Conservation (phyloP, 345 rosid genomes). For the Pugionium dolabratum region DNA sequence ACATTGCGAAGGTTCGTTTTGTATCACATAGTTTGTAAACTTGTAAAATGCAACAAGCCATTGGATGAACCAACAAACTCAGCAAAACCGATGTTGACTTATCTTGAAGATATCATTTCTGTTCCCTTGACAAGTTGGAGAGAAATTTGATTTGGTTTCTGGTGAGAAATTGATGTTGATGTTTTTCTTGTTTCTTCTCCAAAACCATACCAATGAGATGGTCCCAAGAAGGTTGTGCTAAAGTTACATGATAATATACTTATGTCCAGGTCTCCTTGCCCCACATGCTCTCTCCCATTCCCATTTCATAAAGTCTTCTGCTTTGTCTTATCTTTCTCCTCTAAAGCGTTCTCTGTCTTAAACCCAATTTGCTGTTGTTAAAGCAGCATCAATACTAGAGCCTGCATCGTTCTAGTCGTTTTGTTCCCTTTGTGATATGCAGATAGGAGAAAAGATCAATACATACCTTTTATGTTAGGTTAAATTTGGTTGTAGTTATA, state of each 20-base stretch:
- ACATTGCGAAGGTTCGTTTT: slow-evolving; percentile 30
- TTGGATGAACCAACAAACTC: slow-evolving; percentile 25
- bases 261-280: slow-evolving; percentile 28
- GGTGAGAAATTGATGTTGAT: slow-evolving; percentile 36
- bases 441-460: too few species aligned
- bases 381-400: slow-evolving; percentile 10
- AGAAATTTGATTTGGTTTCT: slow-evolving; percentile 34
- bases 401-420: too few species aligned
- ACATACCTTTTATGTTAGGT: too few species aligned
- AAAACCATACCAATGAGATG: slow-evolving; percentile 21
- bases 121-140: slow-evolving; percentile 1
- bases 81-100: neutral
- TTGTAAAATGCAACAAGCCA: slow-evolving; percentile 31
- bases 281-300: slow-evolving; percentile 33
- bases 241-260: slow-evolving; percentile 24
- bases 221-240: slow-evolving; percentile 36
- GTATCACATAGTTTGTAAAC: slow-evolving; percentile 25
- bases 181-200: slow-evolving; percentile 9
- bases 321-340: slow-evolving; percentile 29
- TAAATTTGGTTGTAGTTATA: too few species aligned
- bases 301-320: slow-evolving; percentile 34
- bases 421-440: too few species aligned
- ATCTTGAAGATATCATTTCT: slow-evolving; percentile 5
- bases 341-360: slow-evolving; percentile 29
- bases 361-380: slow-evolving; percentile 13